These are phyloP conservation scores for Colletotrichum somersetense DNA, from an alignment of 2,329 filamentous ascomycete genomes.

Conservation along the genomic window DNA sequence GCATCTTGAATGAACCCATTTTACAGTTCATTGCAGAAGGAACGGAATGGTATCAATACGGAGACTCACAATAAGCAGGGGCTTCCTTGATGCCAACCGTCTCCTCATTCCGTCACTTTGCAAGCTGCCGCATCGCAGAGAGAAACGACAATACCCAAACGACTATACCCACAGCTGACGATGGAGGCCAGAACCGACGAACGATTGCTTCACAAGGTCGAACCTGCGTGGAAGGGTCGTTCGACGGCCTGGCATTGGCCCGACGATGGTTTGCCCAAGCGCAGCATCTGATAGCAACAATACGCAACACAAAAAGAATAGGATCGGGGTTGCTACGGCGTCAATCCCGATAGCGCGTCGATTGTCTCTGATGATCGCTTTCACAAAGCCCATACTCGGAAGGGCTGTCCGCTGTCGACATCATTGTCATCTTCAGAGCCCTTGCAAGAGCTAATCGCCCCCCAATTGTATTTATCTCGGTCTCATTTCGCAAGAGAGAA, in stretches of 20 bases:
- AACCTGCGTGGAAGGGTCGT: neutral
- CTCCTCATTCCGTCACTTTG: constrained; percentile 9
- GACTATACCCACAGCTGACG: constrained; percentile 14
- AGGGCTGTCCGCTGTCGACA: constrained; percentile 6
- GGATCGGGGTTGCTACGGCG: neutral
- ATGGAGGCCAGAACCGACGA: constrained; percentile 11
- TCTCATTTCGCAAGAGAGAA: constrained; percentile 29
- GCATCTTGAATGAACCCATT: constrained; percentile 5
- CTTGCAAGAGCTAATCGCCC: constrained; percentile 22
- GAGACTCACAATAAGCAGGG: constrained; percentile 27
- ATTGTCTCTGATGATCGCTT: constrained; percentile 13
- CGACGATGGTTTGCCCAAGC: neutral
- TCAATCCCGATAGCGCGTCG: neutral
- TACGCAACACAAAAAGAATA: neutral
- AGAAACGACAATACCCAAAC: constrained; percentile 1
- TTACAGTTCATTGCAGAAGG: constrained; percentile 16
- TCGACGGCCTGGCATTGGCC: neutral
- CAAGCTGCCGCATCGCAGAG: constrained; percentile 18
- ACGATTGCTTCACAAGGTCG: constrained; percentile 17
- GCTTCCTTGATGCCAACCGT: constrained; percentile 11
- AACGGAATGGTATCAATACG: neutral
- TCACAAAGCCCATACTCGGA: constrained; percentile 5
- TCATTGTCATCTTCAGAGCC: constrained; percentile 19
- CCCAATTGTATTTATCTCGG: constrained; percentile 25
- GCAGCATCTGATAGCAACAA: neutral